Evolutionary conservation across 2,329 filamentous ascomycete species (phyloP), one percentile per base, ranked within the genome.

Genomic region (Phoma sp.): DNA sequence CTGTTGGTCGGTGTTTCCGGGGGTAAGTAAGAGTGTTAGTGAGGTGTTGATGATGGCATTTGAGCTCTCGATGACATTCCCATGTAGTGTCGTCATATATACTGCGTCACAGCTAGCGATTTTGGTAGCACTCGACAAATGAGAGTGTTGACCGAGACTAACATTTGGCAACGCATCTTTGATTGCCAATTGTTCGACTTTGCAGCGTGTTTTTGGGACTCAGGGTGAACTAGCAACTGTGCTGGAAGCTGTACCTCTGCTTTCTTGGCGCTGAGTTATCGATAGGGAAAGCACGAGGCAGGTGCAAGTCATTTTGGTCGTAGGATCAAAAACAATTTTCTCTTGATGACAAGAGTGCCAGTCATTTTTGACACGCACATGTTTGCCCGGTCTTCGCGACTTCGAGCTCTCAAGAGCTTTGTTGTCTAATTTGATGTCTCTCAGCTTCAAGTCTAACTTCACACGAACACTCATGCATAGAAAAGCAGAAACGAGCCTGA

Each of bases 1-100:
- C 68, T 65, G 57, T 56, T 40, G 46, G 32, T 49, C n/a, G 37
- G 17, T 28, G n/a, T 18, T 28, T 30, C 25, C 30, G 32, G n/a
- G n/a, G 29, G 28, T 40, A 15, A 52, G 43, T 29, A 40, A 7
- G 3, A 20, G 17, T 26, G 25, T 38, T 11, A 30, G 11, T 28
- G 39, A 30, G 23, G 38, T 45, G 39, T 37, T 32, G 47, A 25
- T 42, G 47, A 47, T 36, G 26, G 25, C 33, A 11, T 47, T 47
- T 30, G 40, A 50, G 36, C 46, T 47, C 42, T 37, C 25, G 18
- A 46, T 28, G 20, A 15, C 42, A 46, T 47, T 40, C 47, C 32
- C 47, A 46, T 26, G 30, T n/a, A n/a, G n/a, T n/a, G n/a, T n/a
- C n/a, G n/a, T n/a, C n/a, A n/a, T n/a, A n/a, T n/a, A n/a, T n/a